Conservation (phyloP, 805 yeast genomes). For the Maudiozyma saulgeensis region DNA sequence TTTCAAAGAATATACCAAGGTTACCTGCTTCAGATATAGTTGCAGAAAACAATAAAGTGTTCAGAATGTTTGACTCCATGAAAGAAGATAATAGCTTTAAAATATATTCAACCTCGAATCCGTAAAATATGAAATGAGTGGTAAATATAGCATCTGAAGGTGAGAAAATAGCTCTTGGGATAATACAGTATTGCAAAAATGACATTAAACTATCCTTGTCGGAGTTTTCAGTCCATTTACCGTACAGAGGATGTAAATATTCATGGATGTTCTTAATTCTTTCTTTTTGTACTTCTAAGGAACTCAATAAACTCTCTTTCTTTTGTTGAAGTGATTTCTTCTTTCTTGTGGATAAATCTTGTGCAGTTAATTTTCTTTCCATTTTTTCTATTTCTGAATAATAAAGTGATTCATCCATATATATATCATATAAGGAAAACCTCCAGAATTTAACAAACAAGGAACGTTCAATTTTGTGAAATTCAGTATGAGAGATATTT, state of each 20-base stretch:
- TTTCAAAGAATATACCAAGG: constrained; percentile 62
- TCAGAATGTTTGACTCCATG: constrained; percentile 40
- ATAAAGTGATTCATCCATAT: constrained; percentile 43
- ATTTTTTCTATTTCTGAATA: constrained; percentile 29
- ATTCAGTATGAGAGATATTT: constrained; percentile 16
- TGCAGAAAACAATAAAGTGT: constrained; percentile 54
- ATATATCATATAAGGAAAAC: constrained; percentile 60
- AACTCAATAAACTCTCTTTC: constrained; percentile 11
- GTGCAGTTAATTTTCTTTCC: constrained; percentile 8
- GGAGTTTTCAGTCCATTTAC: constrained; percentile 11
- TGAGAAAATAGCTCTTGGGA: constrained; percentile 73
- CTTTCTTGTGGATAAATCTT: constrained; percentile 11
- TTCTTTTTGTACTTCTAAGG: constrained; percentile 18
- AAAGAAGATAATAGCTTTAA: constrained; percentile 36
- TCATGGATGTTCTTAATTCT: constrained; percentile 8
- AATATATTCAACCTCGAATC: constrained; percentile 38
- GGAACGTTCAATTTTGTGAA: constrained; percentile 27
- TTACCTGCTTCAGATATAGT: constrained; percentile 77
- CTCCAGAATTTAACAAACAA: constrained; percentile 66
- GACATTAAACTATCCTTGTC: constrained; percentile 17
- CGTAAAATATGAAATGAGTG: constrained; percentile 47
- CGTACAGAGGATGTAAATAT: constrained; percentile 6
- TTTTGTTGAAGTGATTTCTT: constrained; percentile 9
- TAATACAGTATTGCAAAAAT: constrained; percentile 53
- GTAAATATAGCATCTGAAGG: constrained; percentile 72